A percentile compares a stretch with the other conserved stretches of the same genome.
phyloP scores from a whole-genome alignment of 2,329 filamentous ascomycete species.

The Sporothrix humicola region DNA sequence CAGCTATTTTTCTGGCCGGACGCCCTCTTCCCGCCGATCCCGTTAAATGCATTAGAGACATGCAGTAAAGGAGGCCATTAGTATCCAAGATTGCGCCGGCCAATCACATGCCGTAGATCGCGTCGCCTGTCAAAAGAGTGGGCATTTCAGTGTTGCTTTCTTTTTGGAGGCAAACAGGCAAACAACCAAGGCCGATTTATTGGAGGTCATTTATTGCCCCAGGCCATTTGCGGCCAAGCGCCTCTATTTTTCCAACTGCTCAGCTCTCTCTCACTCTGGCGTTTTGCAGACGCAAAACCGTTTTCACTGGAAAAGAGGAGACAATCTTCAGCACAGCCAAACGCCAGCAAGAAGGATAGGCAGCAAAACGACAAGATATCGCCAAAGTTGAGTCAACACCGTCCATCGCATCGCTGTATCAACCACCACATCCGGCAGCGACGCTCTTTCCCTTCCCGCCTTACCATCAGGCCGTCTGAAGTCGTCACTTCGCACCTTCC shows the following conservation, averaged over 20 bases:
- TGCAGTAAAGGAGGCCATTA: not conserved
- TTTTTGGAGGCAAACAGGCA: not conserved
- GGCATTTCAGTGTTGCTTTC: not conserved
- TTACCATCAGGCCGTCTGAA: not conserved
- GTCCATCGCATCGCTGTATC: not conserved
- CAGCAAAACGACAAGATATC: not conserved
- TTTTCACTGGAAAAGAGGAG: not conserved
- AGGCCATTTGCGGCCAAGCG: slow-evolving; percentile 25
- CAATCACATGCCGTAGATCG: slow-evolving; percentile 7
- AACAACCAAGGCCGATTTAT: not conserved
- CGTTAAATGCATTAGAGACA: not conserved
- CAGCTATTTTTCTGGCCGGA: not conserved
- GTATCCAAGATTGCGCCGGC: not conserved
- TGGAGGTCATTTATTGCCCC: not conserved
- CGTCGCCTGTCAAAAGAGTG: slow-evolving; percentile 14
- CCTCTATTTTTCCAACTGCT: slow-evolving; percentile 2
- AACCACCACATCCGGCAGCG: not conserved
- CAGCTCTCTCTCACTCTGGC: slow-evolving; percentile 5
- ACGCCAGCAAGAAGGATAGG: not conserved
- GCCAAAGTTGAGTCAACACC: not conserved
- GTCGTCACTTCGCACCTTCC: slow-evolving; percentile 8
- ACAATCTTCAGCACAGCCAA: not conserved
- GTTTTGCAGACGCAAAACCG: slow-evolving; percentile 10
- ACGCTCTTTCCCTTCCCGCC: not conserved
- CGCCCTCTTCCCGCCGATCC: no score